Evolutionary conservation across 2,329 filamentous ascomycete genomes (phyloP).

Genomic region (Scorias spongiosa): DNA sequence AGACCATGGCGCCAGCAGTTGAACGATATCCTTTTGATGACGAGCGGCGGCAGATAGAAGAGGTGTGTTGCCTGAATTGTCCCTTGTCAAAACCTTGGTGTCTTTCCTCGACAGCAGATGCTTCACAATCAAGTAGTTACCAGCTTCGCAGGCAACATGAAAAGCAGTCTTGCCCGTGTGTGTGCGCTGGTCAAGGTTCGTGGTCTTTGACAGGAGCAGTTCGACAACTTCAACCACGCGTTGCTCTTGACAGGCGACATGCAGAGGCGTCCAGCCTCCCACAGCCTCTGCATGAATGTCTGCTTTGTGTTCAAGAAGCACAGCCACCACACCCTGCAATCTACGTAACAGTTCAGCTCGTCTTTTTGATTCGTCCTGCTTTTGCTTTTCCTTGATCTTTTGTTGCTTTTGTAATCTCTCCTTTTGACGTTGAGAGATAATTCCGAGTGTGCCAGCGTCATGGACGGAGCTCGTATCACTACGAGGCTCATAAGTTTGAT

Average conservation of each 20-base stretch:
- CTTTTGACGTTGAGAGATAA: background rate
- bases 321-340: slow-evolving; percentile 1
- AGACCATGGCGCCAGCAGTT: slow-evolving; percentile 26
- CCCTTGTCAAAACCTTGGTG: slow-evolving; percentile 23
- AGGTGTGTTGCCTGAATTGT: slow-evolving; percentile 29
- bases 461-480: slow-evolving; percentile 8
- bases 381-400: too few species aligned
- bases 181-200: slow-evolving; percentile 13
- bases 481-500: background rate
- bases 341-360: too few species aligned
- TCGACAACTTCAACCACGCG: background rate
- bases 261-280: slow-evolving; percentile 13
- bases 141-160: slow-evolving; percentile 15
- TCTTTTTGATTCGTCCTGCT: too few species aligned
- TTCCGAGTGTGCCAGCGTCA: slow-evolving; percentile 6
- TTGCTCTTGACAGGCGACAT: slow-evolving; percentile 8
- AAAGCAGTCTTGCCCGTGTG: slow-evolving; percentile 6
- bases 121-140: slow-evolving; percentile 11
- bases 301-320: slow-evolving; percentile 4
- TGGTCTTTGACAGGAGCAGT: background rate
- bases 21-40: slow-evolving; percentile 26
- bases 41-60: slow-evolving; percentile 27
- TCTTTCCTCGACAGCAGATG: slow-evolving; percentile 10
- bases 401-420: too few species aligned
- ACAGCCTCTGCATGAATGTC: slow-evolving; percentile 7